Base-by-base conservation (phyloP, 768 basidiomycete genomes). In the Mycena maculata region DNA sequence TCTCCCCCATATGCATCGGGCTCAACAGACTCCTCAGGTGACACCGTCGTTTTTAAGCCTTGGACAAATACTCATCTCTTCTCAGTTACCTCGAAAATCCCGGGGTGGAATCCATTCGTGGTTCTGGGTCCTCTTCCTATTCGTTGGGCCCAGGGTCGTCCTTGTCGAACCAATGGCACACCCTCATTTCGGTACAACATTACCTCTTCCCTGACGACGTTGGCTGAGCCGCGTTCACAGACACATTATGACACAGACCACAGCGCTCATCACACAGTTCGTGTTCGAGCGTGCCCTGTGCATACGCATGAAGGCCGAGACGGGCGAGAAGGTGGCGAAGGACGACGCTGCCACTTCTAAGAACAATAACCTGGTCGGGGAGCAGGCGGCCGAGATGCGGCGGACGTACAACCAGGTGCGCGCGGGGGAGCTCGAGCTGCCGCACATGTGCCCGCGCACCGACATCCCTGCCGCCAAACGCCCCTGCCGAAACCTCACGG, bases 311-410 rank as follows among this genome's bases (percentile, higher is more conserved):
- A 87, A 85, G 58, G 83, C 88, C 18, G 81, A 81, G 27, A 62
- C 60, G 12, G 58, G 36, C 18, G 27, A 33, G 7, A 55, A 60
- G 64, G 31, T 59, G 59, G 15, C 67, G 60, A 6, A 60, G 38
- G 49, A 28, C 42, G 79, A 78, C 11, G n/a, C n/a, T n/a, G n/a
- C n/a, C n/a, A n/a, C n/a, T n/a, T n/a, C n/a, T n/a, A n/a, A n/a
- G n/a, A n/a, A n/a, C n/a, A n/a, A n/a, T n/a, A 88, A 89, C 73
- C 76, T 92, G 15, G 84, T 88, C 36, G 92, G 93, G 10, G 90
- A 87, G 73, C 87, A 90, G 72, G 92, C 93, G 3, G 82, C 82
- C 38, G 87, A 91, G 74, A 90, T 96, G 85, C 72, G 88, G 79
- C 82, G 84, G 70, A 63, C 82, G 66, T 82, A 83, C 81, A 76